phyloP scores from a whole-genome alignment of 2,329 filamentous ascomycete genomes.

The Daldinia eschscholtzii region DNA sequence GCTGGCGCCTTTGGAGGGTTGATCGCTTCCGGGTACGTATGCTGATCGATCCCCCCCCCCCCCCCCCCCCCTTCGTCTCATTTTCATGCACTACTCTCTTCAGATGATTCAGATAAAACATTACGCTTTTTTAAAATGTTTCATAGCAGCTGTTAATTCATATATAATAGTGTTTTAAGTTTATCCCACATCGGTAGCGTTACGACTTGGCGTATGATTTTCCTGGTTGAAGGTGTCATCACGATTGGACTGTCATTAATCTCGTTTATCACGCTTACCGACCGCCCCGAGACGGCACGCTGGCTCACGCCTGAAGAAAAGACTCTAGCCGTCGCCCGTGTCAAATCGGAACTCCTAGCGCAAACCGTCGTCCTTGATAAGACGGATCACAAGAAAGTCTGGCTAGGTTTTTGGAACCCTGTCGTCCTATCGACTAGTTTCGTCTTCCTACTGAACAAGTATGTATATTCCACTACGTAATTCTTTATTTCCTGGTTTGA shows the following conservation, averaged over 20 bases:
- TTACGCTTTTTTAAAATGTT: background rate
- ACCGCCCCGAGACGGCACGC: constrained; percentile 74
- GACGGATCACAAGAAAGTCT: constrained; percentile 69
- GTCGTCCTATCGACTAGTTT: constrained; percentile 54
- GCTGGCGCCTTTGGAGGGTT: constrained; percentile 79
- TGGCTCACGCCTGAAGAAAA: constrained; percentile 77
- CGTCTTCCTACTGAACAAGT: constrained; percentile 51
- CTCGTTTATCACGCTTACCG: constrained; percentile 73
- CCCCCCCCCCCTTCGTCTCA: background rate
- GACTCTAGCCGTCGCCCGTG: constrained; percentile 72
- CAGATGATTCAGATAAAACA: background rate
- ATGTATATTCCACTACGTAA: background rate
- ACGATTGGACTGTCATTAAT: constrained; percentile 66
- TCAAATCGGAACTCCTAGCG: constrained; percentile 76
- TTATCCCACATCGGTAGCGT: constrained; percentile 64
- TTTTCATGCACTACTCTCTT: background rate
- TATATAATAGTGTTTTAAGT: constrained; percentile 64
- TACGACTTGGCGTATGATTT: constrained; percentile 51
- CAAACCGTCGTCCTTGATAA: constrained; percentile 73
- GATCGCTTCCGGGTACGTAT: constrained; percentile 63
- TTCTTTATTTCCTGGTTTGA: background rate
- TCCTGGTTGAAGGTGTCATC: constrained; percentile 64
- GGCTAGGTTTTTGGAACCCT: constrained; percentile 73
- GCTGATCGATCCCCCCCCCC: background rate
- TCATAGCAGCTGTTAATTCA: background rate